Percentiles rank a stretch among this genome's conserved stretches.
Conservation (phyloP, 2,329 filamentous ascomycete species). For the Sclerotinia spermophila region DNA sequence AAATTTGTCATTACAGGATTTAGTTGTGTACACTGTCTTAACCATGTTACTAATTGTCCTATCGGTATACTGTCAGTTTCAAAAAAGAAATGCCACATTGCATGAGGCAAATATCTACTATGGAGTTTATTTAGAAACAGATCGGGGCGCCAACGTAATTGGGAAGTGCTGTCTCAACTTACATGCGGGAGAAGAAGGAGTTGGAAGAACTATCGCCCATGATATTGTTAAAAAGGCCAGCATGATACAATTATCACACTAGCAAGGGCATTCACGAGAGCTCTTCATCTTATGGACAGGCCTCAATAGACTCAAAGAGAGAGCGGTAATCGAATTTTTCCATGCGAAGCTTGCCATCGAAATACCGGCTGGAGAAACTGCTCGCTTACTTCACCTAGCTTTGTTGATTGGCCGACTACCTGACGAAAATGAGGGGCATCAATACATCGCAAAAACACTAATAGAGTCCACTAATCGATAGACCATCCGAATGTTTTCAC, state of each 20-base stretch:
- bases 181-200: neutral
- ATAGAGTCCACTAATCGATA: neutral
- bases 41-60: neutral
- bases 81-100: neutral
- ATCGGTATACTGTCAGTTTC: neutral
- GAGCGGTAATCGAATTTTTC: neutral
- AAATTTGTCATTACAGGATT: neutral
- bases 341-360: neutral
- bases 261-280: neutral
- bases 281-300: neutral
- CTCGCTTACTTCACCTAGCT: neutral
- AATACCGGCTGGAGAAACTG: neutral
- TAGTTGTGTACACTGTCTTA: neutral
- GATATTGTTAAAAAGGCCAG: neutral
- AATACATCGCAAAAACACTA: neutral
- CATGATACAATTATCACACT: neutral
- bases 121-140: neutral
- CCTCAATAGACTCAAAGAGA: neutral
- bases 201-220: neutral
- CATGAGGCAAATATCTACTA: neutral
- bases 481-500: neutral
- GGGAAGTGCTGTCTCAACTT: neutral
- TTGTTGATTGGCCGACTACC: neutral
- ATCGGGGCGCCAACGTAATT: neutral
- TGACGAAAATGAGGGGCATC: neutral